Conservation (phyloP, 805 yeast genomes). For the Spathaspora gorwiae region DNA sequence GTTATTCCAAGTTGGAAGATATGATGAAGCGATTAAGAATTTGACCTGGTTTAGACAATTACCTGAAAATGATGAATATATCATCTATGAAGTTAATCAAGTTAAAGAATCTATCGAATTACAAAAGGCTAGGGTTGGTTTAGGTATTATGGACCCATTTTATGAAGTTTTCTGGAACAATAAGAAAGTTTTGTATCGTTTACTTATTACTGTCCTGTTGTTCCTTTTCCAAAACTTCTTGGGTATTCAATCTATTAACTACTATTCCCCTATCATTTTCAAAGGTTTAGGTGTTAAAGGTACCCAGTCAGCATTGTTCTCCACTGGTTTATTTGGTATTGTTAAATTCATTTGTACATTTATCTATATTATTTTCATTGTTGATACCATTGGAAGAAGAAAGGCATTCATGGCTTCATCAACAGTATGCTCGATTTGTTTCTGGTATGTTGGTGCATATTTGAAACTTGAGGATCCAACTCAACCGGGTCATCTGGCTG, state of each 20-base stretch:
- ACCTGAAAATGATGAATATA: constrained; percentile 30
- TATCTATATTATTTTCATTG: constrained; percentile 29
- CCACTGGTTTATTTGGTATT: constrained; percentile 39
- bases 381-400: constrained; percentile 33
- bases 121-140: constrained; percentile 25
- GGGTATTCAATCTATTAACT: constrained; percentile 38
- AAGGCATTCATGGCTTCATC: constrained; percentile 34
- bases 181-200: constrained; percentile 21
- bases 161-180: constrained; percentile 25
- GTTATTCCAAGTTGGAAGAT: constrained; percentile 26
- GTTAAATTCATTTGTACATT: constrained; percentile 33
- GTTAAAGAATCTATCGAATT: constrained; percentile 28
- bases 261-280: constrained; percentile 35
- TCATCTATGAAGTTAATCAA: constrained; percentile 32
- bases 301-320: constrained; percentile 31
- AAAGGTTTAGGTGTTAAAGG: constrained; percentile 34
- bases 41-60: constrained; percentile 32
- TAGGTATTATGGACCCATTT: constrained; percentile 32
- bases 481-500: constrained; percentile 24
- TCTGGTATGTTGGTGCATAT: constrained; percentile 39
- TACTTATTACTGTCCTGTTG: constrained; percentile 27
- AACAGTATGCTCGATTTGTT: constrained; percentile 28
- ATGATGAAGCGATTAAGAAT: constrained; percentile 30
- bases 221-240: constrained; percentile 36
- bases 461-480: constrained; percentile 32